Base-by-base conservation (phyloP, 768 basidiomycete species). In the Panellus pusillus region DNA sequence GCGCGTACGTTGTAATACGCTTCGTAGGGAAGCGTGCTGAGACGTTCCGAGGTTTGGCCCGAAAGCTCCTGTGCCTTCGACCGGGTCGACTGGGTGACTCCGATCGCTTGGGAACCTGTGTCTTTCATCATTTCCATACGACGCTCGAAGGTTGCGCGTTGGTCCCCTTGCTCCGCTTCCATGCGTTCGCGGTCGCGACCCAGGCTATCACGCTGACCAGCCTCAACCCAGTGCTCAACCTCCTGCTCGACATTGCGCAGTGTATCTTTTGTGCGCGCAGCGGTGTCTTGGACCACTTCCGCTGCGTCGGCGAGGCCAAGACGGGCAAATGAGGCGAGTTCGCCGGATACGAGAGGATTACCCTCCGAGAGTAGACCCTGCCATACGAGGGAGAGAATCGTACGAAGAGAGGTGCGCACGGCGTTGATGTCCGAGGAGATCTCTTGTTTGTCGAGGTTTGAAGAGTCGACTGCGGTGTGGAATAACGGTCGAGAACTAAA, bases 261-360 rank as follows among this genome's bases (percentile, higher is more conserved):
- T n/a, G 65, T 70, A 35, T 81, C 70, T 50, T 87, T 87, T 0
- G 82, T 74, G 1, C 62, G 56, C 2, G 73, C 69, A 0, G 86
- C 88, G 47, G 76, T 73, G 0, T 66, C 61, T 57, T 87, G 81
- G 24, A 88, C 54, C 17, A 79, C 65, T 47, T 86, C 86, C 0
- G 86, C 85, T 0, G 81, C 77, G 50, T 89, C 85, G 0, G 87
- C 84, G 29, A 89, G 68, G 2, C 82, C 77, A 29, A 86, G 74
- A 1, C 86, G 80, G 1, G 76, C 61, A 57, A 88, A 81, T 20
- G 86, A 87, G 9, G 82, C 72, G 58, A 88, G 77, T 64, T 89
- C 86, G n/a, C n/a, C n/a, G 44, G 74, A 66, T 53, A 84, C 71
- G 28, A 87, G 69, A 18, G 75, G 74, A 35, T 70, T 70, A 13